Evolutionary conservation across 2,329 filamentous ascomycete genomes (phyloP).

Genomic region (Stachybotrys echinatus): DNA sequence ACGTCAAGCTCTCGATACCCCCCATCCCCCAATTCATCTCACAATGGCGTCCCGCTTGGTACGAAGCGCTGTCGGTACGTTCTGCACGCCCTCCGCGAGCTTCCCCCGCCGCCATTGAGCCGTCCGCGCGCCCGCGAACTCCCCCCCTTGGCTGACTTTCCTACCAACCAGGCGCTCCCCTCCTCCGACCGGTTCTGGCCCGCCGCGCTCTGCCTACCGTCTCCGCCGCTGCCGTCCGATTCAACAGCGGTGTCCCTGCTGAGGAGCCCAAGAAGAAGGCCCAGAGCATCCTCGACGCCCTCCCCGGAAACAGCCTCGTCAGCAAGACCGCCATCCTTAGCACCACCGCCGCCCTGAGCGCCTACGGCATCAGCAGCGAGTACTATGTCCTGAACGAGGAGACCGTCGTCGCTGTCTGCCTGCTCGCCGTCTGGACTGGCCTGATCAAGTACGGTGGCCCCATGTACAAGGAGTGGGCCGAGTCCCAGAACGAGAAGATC

Average conservation of each 20-base stretch:
- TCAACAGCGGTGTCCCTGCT: constrained; percentile 70
- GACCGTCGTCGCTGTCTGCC: constrained; percentile 86
- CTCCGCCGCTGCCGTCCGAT: constrained; percentile 62
- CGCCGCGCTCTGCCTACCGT: constrained; percentile 71
- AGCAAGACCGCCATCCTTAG: constrained; percentile 98
- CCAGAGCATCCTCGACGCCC: constrained; percentile 86
- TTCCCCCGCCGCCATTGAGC: neutral
- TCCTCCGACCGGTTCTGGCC: constrained; percentile 78
- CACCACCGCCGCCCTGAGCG: constrained; percentile 80
- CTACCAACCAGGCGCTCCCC: constrained; percentile 67
- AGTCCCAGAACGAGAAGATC: constrained; percentile 85
- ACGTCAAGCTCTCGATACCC: constrained; percentile 40
- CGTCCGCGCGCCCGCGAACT: neutral
- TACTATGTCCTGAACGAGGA: constrained; percentile 99
- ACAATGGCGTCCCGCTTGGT: constrained; percentile 98
- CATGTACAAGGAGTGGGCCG: constrained; percentile 87
- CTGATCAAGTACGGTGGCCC: constrained; percentile 93
- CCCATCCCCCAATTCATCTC: constrained; percentile 50
- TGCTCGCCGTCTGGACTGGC: constrained; percentile 87
- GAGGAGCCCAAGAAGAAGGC: constrained; percentile 96
- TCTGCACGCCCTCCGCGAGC: constrained; percentile 2
- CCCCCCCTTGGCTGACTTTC: constrained; percentile 16
- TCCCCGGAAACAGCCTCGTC: constrained; percentile 86
- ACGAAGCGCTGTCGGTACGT: constrained; percentile 91
- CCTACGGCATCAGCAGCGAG: constrained; percentile 98